Evolutionary conservation across 306 rosid species (phyloP), one percentile per base, ranked within the genome.

Genomic region (Ormosia semicastrata): DNA sequence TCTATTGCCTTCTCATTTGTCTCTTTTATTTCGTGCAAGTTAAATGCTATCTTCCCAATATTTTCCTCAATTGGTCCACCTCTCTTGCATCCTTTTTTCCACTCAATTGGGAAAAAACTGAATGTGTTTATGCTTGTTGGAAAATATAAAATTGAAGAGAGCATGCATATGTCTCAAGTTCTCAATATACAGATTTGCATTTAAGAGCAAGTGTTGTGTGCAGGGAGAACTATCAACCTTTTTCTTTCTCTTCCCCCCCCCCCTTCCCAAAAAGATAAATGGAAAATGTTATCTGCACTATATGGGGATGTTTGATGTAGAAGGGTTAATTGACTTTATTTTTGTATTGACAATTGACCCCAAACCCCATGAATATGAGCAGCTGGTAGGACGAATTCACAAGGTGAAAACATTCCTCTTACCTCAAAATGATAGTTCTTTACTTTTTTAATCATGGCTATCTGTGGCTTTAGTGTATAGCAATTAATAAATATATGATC

Each of bases 381-480:
- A 53, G n/a, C 69, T 10, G 34, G 34, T 40, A 43, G 47, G 76
- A 73, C 54, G 76, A 44, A 18, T 54, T 66, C 74, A 56, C 79
- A 3, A 29, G 54, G 70, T 81, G 37, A 73, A 81, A 54, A 12
- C 18, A 63, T 58, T 81, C 52, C 56, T 14, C 18, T 1, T 44
- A 39, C 49, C 49, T 8, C 49, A 8, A 43, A 43, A 43, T 43
- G 11, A 9, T 43, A 8, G 46, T 41, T 7, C 46, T 41, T 71
- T 40, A 37, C 57, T 54, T 50, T 54, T 50, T 24, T 46, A 32
- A 8, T 17, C 3, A 7, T 0, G 29, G 43, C 43, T 52, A 46
- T n/a, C 37, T 44, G 29, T 70, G 66, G 29, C 52, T 79, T 50
- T 56, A 46, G 62, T 15, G 0, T 49, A 63, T 50, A 62, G 59